Evolutionary conservation across 1,284 basidiomycete genomes (phyloP).

Genomic region (Cutaneotrichosporon cutaneum): DNA sequence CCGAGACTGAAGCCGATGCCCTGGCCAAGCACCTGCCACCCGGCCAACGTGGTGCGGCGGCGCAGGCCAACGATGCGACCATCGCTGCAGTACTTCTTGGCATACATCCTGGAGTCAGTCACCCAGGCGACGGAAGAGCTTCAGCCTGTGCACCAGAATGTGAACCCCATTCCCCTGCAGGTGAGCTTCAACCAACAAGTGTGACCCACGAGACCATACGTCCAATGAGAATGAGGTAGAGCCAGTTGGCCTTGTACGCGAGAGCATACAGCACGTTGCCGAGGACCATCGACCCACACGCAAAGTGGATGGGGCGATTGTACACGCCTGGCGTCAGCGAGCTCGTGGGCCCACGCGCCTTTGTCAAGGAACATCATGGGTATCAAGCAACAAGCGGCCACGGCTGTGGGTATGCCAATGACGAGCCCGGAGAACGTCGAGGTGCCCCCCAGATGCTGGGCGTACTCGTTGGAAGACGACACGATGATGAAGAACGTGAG

Average conservation of each 20-base stretch:
- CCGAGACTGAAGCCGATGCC: slow-evolving; percentile 15
- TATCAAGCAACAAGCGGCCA: not conserved
- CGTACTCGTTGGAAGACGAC: slow-evolving; percentile 16
- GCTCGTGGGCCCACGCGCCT: not conserved
- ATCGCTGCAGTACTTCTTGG: slow-evolving; percentile 17
- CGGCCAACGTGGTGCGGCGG: slow-evolving; percentile 14
- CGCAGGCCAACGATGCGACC: slow-evolving; percentile 12
- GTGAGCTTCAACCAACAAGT: too few relatives aligned
- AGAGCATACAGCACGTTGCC: slow-evolving; percentile 14
- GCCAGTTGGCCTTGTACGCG: slow-evolving; percentile 14
- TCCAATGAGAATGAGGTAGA: slow-evolving; percentile 15
- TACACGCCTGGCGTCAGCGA: slow-evolving; percentile 7
- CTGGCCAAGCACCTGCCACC: slow-evolving; percentile 18
- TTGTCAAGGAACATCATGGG: slow-evolving; percentile 3
- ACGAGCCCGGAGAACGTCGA: slow-evolving; percentile 17
- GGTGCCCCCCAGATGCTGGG: slow-evolving; percentile 14
- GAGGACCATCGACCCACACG: slow-evolving; percentile 9
- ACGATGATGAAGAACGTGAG: slow-evolving; percentile 19
- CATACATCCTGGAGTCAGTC: slow-evolving; percentile 9
- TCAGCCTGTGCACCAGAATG: not conserved
- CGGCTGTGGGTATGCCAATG: slow-evolving; percentile 15
- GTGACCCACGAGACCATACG: slow-evolving; percentile 4
- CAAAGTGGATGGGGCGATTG: slow-evolving; percentile 10
- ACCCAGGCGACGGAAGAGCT: too few relatives aligned
- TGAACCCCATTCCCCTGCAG: slow-evolving; percentile 9